These are phyloP conservation scores for Globisporangium echinulatum DNA, from an alignment of 352 stramenopile species.

Conservation along the genomic window DNA sequence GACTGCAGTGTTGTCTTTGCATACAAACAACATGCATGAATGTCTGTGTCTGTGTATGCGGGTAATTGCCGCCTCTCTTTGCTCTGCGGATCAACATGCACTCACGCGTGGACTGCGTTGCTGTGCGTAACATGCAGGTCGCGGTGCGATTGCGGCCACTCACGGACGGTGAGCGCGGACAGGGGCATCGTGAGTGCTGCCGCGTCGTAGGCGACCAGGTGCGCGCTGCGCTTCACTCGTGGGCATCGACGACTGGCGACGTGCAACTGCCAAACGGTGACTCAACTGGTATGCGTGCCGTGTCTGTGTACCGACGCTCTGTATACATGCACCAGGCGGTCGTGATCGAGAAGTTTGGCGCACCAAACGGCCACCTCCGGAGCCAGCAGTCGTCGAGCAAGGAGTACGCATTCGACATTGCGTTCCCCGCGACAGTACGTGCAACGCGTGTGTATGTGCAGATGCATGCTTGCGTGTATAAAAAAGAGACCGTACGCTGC, in stretches of 20 bases:
- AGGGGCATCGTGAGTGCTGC: conserved; percentile 48
- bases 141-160: conserved; percentile 46
- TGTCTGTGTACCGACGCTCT: neutral
- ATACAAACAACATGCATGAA: neutral
- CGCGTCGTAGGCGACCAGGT: conserved; percentile 53
- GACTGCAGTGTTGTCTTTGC: neutral
- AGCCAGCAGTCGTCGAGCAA: conserved; percentile 48
- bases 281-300: too few species aligned
- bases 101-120: too few species aligned
- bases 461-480: too few species aligned
- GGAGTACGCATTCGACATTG: conserved; percentile 60
- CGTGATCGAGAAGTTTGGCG: conserved; percentile 52
- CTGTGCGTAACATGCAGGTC: conserved; percentile 20
- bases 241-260: too few species aligned
- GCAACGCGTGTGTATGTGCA: neutral
- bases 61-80: neutral
- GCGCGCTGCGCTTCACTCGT: neutral
- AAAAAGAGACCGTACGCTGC: too few species aligned
- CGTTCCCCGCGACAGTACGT: conserved; percentile 31
- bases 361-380: conserved; percentile 37
- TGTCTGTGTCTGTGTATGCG: neutral
- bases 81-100: too few species aligned
- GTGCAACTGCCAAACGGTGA: too few species aligned
- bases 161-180: conserved; percentile 28
- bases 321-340: conserved; percentile 23